Evolutionary conservation across 2,329 filamentous ascomycete genomes (phyloP), one percentile per base, ranked within the genome.

Genomic region (Curvularia hawaiiensis): DNA sequence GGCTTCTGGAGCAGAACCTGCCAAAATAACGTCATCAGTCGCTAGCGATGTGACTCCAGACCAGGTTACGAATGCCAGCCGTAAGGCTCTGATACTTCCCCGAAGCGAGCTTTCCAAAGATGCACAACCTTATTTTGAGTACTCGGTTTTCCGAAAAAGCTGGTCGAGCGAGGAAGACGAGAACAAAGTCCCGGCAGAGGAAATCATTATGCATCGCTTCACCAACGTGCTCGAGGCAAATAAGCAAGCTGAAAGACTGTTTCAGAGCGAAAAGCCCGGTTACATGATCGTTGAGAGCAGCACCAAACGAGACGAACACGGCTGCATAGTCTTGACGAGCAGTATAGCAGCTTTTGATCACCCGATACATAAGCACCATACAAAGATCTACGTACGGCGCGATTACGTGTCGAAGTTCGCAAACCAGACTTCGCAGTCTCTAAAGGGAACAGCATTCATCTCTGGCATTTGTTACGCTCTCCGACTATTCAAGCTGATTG

Each of bases 41-140:
- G 11, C 28, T 16, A 10, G n/a, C 3, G 10, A 22, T 5, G 10
- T 39, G 16, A 22, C 51, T 18, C 22, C 18, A 11, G 28, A 22
- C n/a, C 6, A 14, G 8, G 22, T 7, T 44, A 22, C 24, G 7
- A n/a, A 20, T 6, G 22, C 26, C 10, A 47, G 22, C 39, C 30
- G 14, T 1, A 14, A 35, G 10, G 10, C 33, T 26, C 24, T 49
- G 8, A 5, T 11, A 24, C 41, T 50, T 6, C 26, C 53, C 41
- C 30, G 18, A 14, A 38, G 30, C 7, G 12, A 28, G 4, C 14
- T 40, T 22, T 41, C 46, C 24, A 18, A 43, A 18, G 47, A 50
- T 26, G 58, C 63, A 26, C 60, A 67, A n/a, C 52, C 65, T 4
- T 71, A 67, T 44, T 70, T 70, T 18, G 65, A 71, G 24, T 72